Base-by-base conservation (phyloP, 257 asterid genomes). In the Plantago major region DNA sequence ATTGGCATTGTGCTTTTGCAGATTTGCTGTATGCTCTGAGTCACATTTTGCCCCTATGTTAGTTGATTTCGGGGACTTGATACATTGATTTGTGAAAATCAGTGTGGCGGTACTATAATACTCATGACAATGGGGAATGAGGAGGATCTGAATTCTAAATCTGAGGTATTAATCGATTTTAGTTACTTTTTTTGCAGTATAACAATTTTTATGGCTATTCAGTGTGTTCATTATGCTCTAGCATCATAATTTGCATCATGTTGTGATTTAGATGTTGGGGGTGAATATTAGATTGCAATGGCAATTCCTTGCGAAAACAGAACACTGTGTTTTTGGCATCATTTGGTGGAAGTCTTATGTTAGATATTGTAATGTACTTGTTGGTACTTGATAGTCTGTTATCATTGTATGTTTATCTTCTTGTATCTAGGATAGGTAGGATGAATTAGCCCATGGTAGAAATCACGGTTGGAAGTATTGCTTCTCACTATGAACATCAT, bases 51-150 rank as follows among this genome's bases (percentile, higher is more conserved):
- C 26, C 26, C 26, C 26, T 22, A 22, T 22, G 26, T 22, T 22
- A 22, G 26, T 22, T 22, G 26, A 22, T 22, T 22, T 22, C 26
- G 26, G 26, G 26, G 26, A 22, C 26, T 22, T 22, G 26, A 28
- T 10, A 47, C 46, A 2, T 40, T 3, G 55, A 22, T 22, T 22
- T 22, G 26, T 11, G 43, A 19, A 7, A 22, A 71, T 53, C 58
- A 15, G 33, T 59, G 55, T 48, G 54, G 78, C 67, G 26, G 26
- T 22, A 22, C 26, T 22, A 1, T 22, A 22, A 22, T 22, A 22
- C 48, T 63, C 75, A 70, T 84, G 90, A 75, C 87, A 33, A 49
- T 81, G 44, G 55, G 79, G 55, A 69, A 80, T 62, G 83, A 75
- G 55, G 86, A 76, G 52, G 80, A 59, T 48, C 19, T 71, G 46